Conservation (phyloP, 306 rosid species). For the Medicago truncatula region DNA sequence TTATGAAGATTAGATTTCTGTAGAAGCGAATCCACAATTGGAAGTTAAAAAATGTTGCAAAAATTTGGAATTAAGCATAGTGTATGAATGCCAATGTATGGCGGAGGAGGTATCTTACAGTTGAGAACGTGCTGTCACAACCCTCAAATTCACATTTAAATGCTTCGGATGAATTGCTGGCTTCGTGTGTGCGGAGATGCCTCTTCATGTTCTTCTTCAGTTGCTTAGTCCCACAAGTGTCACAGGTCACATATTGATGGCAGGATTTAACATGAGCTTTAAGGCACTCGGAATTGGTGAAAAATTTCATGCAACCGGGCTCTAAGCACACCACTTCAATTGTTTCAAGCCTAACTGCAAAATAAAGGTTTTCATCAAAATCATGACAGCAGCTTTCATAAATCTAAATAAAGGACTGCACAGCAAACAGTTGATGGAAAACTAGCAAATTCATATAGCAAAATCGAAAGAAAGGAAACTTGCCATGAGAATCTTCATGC, state of each 20-base stretch:
- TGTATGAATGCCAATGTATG: neutral
- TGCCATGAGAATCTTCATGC: constrained; percentile 85
- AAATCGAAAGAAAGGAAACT: constrained; percentile 17
- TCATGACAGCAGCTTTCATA: neutral
- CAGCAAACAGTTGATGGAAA: neutral
- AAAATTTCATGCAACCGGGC: constrained; percentile 73
- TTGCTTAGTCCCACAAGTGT: constrained; percentile 66
- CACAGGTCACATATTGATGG: constrained; percentile 69
- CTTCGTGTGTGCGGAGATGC: constrained; percentile 68
- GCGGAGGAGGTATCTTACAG: constrained; percentile 48
- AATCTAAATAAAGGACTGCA: neutral
- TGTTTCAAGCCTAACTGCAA: constrained; percentile 73
- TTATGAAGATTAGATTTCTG: constrained; percentile 81
- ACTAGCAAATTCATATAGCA: neutral
- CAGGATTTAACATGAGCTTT: constrained; percentile 67
- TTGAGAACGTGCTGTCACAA: constrained; percentile 65
- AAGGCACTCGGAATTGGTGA: constrained; percentile 68
- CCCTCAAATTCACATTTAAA: constrained; percentile 61
- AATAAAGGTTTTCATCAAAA: constrained; percentile 18
- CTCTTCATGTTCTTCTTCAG: constrained; percentile 79
- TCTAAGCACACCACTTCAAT: constrained; percentile 71
- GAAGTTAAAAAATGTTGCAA: neutral
- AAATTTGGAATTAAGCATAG: neutral
- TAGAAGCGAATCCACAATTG: neutral
- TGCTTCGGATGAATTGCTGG: constrained; percentile 26